Evolutionary conservation across 2,329 filamentous ascomycete species (phyloP), one percentile per base, ranked within the genome.

Genomic region (Xylaria sp.): DNA sequence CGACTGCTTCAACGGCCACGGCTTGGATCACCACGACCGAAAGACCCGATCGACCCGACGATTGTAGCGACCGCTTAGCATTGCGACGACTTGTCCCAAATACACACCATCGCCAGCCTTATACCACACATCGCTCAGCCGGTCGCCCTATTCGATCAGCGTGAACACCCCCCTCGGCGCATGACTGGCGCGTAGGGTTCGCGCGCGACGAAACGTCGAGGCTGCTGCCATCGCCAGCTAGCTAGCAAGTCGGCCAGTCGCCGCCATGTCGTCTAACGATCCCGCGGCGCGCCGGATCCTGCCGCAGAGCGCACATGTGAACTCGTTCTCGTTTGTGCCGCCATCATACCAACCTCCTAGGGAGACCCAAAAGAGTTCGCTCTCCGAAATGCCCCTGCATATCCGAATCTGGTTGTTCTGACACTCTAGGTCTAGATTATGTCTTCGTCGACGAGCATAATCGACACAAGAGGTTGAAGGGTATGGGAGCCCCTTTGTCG

Each of bases 391-490:
- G 47, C 59, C 51, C 55, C 35, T 57, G 29, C 13, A 33, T 23
- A 38, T 31, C 29, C 49, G 40, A 51, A 38, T 38, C 25, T 54
- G 27, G 35, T 58, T 60, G n/a, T 59, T 58, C 67, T 69, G 60
- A 68, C 66, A 17, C 56, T 38, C 29, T 58, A 35, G 38, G 57
- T 65, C 55, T 73, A 96, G 93, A 97, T 77, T 98, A 97, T 90
- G 95, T 98, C 71, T 98, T 98, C 74, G 95, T 98, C 60, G 94
- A 98, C 77, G 94, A 98, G 77, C 95, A 98, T 78, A 98, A 98
- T 80, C 90, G 95, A 67, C 95, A 98, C 79, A 98, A 98, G 79
- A 87, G 94, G 71, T 81, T 98, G 66, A 98, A 98, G 84, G 92
- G 92, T 95, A 85, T 69, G 77, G 31, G 41, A 48, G 23, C 53